phyloP scores from a whole-genome alignment of 2,329 filamentous ascomycete genomes.

The Ceratocystis eucalypticola region DNA sequence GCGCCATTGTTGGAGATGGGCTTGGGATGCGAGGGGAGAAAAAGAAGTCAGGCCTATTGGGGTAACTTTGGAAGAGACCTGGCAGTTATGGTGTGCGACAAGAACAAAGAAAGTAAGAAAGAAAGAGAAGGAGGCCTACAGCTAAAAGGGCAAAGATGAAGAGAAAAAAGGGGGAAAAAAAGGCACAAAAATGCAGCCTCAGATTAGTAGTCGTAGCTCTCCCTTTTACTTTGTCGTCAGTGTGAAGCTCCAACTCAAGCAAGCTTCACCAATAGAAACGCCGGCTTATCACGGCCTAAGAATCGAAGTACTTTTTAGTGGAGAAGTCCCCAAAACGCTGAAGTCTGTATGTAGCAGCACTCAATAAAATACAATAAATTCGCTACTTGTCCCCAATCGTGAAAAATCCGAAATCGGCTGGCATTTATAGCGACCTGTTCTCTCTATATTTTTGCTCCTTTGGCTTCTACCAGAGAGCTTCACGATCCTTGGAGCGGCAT shows the following conservation, averaged over 20 bases:
- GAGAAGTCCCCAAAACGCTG: not conserved
- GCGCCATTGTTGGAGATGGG: conserved; percentile 9
- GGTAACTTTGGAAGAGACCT: not conserved
- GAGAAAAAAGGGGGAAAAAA: not conserved
- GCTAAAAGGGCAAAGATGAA: not conserved
- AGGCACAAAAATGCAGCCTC: not conserved
- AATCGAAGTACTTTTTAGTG: not conserved
- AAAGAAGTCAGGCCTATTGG: not conserved
- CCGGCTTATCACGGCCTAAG: conserved; percentile 27
- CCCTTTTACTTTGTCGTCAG: conserved; percentile 12
- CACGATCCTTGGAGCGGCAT: conserved; percentile 3
- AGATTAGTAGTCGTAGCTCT: not conserved
- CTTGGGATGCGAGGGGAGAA: not conserved
- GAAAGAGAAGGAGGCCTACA: not conserved
- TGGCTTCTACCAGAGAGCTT: not conserved
- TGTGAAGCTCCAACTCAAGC: not conserved
- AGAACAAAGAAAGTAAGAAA: not conserved
- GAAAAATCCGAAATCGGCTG: conserved; percentile 3
- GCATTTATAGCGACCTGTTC: not conserved
- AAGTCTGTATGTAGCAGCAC: not conserved
- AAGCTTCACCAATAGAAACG: not conserved
- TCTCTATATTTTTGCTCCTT: not conserved
- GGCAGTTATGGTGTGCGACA: not conserved
- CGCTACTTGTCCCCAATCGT: not conserved
- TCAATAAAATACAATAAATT: not conserved